Conservation (phyloP, 805 yeast genomes). For the Wickerhamiella hasegawae region DNA sequence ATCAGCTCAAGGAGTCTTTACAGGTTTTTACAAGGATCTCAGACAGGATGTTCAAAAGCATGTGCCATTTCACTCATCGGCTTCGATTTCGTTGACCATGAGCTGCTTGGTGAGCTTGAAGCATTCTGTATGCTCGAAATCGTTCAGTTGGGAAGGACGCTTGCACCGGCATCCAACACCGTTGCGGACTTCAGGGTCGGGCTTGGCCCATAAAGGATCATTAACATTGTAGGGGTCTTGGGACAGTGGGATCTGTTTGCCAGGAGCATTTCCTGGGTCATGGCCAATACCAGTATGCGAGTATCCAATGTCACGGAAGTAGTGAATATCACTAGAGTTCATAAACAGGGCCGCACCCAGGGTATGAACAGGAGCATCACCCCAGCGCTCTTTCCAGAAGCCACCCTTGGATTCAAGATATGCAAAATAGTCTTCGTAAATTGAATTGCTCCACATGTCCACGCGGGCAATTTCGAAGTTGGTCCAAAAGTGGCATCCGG, state of each 20-base stretch:
- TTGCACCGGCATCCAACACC: constrained; percentile 79
- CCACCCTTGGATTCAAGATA: constrained; percentile 62
- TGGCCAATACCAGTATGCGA: constrained; percentile 51
- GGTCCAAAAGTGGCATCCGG: constrained; percentile 81
- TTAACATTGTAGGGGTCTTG: constrained; percentile 23
- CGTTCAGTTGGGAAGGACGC: constrained; percentile 25
- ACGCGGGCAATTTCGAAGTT: constrained; percentile 84
- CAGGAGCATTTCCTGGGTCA: constrained; percentile 58
- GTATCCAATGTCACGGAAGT: constrained; percentile 87
- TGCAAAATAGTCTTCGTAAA: constrained; percentile 52
- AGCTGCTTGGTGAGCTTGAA: background rate
- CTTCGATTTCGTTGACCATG: background rate
- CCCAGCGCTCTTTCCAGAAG: constrained; percentile 88
- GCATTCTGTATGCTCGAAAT: constrained; percentile 1
- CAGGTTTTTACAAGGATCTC: no score
- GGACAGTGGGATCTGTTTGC: constrained; percentile 28
- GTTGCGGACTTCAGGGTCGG: constrained; percentile 23
- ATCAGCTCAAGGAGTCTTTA: no score
- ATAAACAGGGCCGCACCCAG: constrained; percentile 68
- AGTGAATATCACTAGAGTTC: constrained; percentile 57
- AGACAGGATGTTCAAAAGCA: background rate
- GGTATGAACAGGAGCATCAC: constrained; percentile 92
- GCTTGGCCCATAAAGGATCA: constrained; percentile 25
- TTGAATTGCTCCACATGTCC: constrained; percentile 49
- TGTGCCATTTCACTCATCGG: background rate